A percentile compares a stretch with the other conserved stretches of the same genome.
These are phyloP conservation scores for Cicer bijugum DNA, from an alignment of 306 rosid genomes.

Conservation along the genomic window DNA sequence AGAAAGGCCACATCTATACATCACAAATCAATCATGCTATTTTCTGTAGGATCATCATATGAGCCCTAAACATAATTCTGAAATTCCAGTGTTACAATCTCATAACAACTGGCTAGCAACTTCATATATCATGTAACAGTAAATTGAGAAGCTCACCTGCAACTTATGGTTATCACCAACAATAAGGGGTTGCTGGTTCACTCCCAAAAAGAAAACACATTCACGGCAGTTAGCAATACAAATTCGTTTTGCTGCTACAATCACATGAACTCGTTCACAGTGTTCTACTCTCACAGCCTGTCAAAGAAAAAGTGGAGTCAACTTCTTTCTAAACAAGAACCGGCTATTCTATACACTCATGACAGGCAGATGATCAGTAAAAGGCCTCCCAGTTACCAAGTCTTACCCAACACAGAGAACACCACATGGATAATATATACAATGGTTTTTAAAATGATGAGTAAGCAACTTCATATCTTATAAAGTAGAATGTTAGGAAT, in stretches of 20 bases:
- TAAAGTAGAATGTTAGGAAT: conserved; percentile 22
- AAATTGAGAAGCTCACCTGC: conserved; percentile 64
- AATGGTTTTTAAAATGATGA: conserved; percentile 19
- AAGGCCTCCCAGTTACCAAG: conserved; percentile 26
- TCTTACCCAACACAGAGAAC: conserved; percentile 22
- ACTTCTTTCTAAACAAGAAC: conserved; percentile 41
- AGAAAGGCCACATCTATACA: conserved; percentile 12
- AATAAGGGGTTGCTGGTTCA: conserved; percentile 88
- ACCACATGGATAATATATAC: conserved; percentile 11
- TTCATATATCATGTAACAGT: conserved; percentile 37
- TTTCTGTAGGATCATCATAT: conserved; percentile 10
- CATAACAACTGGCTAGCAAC: conserved; percentile 37
- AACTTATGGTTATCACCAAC: conserved; percentile 94
- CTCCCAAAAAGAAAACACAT: conserved; percentile 90
- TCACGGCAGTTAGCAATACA: conserved; percentile 98
- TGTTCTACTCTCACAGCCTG: conserved; percentile 98
- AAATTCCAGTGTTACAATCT: conserved; percentile 18
- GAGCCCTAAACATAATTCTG: conserved; percentile 19
- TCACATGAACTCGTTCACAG: conserved; percentile 97
- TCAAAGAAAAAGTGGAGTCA: conserved; percentile 42
- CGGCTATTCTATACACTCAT: conserved; percentile 17
- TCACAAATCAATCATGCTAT: conserved; percentile 18
- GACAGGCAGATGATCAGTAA: conserved; percentile 32
- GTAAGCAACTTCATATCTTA: conserved; percentile 13
- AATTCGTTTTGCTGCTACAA: conserved; percentile 84